Evolutionary conservation across 1,284 basidiomycete species (phyloP).

Genomic region (Coriolopsis trogii): DNA sequence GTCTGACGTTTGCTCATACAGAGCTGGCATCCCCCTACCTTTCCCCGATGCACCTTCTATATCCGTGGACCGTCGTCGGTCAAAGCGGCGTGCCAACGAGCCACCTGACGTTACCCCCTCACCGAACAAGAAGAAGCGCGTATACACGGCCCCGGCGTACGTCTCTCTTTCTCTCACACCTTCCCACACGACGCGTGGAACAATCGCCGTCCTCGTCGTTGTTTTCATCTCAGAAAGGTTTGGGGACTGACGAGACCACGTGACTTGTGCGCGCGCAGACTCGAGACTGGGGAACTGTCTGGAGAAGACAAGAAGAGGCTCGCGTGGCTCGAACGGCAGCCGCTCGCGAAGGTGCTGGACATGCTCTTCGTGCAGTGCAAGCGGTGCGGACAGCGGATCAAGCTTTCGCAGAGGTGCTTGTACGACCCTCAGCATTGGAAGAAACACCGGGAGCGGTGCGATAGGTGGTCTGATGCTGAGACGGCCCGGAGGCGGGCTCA

Average conservation of each 20-base stretch:
- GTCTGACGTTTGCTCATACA: neutral
- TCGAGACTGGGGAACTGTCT: conserved; percentile 4
- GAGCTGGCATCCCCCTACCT: no score
- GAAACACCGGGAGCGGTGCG: conserved; percentile 61
- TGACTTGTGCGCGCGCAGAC: neutral
- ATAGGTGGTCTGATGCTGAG: conserved; percentile 34
- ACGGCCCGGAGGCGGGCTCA: conserved; percentile 27
- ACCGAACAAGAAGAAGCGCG: no score
- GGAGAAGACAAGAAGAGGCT: conserved; percentile 32
- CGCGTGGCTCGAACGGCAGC: conserved; percentile 35
- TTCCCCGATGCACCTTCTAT: no score
- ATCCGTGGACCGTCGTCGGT: no score
- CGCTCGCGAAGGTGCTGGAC: conserved; percentile 52
- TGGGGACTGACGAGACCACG: no score
- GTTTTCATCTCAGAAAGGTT: no score
- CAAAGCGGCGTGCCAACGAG: no score
- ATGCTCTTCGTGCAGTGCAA: conserved; percentile 59
- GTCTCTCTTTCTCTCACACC: no score
- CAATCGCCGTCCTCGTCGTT: no score
- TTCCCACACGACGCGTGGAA: no score
- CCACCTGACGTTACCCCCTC: no score
- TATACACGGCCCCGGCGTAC: no score
- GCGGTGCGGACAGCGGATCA: conserved; percentile 58
- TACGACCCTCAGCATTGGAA: conserved; percentile 72
- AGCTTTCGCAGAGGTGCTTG: conserved; percentile 66